Base-by-base conservation (phyloP, 495 filamentous ascomycete species). In the Xylaria palmicola region DNA sequence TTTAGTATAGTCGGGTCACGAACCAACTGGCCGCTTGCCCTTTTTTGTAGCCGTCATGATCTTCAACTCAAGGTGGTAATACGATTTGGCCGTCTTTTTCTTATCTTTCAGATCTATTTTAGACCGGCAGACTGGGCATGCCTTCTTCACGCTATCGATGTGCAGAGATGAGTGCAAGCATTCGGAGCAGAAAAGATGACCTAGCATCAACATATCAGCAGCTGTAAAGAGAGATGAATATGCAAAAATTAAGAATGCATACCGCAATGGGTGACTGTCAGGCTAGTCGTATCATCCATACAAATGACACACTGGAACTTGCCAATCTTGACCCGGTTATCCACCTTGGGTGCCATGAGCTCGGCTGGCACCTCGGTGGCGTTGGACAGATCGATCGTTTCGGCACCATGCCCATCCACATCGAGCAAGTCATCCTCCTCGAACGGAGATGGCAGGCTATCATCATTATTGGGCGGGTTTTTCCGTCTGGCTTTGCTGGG, bases 261-360 rank as follows among this genome's bases (percentile, higher is more conserved):
- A 94, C 92, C 92, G 71, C 92, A 96, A 64, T 87, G 80, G 1
- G 92, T 96, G 41, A 86, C 86, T 1, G 90, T 93, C 62, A 93
- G 70, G 68, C 89, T 80, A 19, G 80, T 87, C 3, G 83, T 85
- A 40, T 84, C 81, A 54, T 95, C 92, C 86, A 96, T 88, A 77
- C 92, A 96, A 51, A 96, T 91, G 29, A 92, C 88, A 62, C 92
- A 96, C 64, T 87, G 80, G 60, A 90, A 75, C 50, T 73, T 72
- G 57, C 83, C 76, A 51, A 90, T 59, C 65, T 81, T 82, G 51
- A 81, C 62, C 36, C 80, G 76, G 59, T 81, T 80, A 36, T 84
- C 85, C 13, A 74, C 69, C 27, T 79, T 77, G 1, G 75, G 74
- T 44, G 81, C 78, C 55, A 76, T 81, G 20, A 83, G 62, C 1